Conservation (phyloP, 2,329 filamentous ascomycete genomes). For the Xylaria sp. region DNA sequence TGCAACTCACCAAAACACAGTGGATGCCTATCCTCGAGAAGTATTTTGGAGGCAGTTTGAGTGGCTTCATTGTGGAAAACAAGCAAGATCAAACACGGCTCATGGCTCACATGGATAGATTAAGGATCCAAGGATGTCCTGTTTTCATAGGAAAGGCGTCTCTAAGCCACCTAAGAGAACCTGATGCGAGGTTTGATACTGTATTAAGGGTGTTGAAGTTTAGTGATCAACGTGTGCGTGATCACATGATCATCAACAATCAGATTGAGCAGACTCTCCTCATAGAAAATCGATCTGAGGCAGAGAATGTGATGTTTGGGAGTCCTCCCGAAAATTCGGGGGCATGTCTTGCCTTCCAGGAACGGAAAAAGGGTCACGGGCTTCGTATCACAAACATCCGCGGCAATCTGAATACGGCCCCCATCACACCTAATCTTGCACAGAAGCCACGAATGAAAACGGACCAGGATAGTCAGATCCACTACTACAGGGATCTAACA, state of each 20-base stretch:
- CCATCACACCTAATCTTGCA: slow-evolving; percentile 58
- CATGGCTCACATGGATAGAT: slow-evolving; percentile 69
- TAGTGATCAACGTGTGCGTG: slow-evolving; percentile 79
- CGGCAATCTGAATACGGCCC: slow-evolving; percentile 48
- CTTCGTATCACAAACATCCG: slow-evolving; percentile 63
- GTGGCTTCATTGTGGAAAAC: slow-evolving; percentile 82
- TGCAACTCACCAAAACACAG: slow-evolving; percentile 79
- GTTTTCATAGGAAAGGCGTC: slow-evolving; percentile 74
- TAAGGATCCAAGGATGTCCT: slow-evolving; percentile 56
- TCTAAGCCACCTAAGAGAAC: slow-evolving; percentile 71
- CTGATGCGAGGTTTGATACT: slow-evolving; percentile 77
- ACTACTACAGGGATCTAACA: slow-evolving; percentile 60
- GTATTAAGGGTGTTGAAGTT: slow-evolving; percentile 84
- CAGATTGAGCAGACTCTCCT: slow-evolving; percentile 86
- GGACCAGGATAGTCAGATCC: slow-evolving; percentile 75
- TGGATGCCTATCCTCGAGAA: slow-evolving; percentile 88
- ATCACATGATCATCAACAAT: slow-evolving; percentile 84
- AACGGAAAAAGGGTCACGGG: slow-evolving; percentile 68
- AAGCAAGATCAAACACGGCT: slow-evolving; percentile 80
- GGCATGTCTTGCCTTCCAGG: slow-evolving; percentile 75
- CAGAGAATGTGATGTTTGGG: slow-evolving; percentile 74
- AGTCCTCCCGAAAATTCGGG: slow-evolving; percentile 74
- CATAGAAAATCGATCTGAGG: slow-evolving; percentile 74
- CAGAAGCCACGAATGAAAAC: slow-evolving; percentile 79
- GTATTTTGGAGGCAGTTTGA: slow-evolving; percentile 74